A percentile compares a stretch with the other conserved stretches of the same genome.
Conservation (phyloP, 164 flowering plant genomes). For the Macadamia integrifolia region DNA sequence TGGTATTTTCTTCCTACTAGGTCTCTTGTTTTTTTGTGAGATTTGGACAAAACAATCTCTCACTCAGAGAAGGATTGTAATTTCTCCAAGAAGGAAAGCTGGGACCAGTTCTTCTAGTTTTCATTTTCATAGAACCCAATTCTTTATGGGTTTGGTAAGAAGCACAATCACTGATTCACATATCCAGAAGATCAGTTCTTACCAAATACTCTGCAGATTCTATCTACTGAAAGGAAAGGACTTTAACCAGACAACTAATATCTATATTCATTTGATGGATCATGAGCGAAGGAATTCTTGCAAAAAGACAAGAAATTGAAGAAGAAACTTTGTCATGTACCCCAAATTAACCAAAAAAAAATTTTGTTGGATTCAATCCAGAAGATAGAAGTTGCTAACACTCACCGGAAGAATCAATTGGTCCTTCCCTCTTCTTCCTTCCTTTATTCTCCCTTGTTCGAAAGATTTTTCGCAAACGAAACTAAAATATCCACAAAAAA, state of each 20-base stretch:
- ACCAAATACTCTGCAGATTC: too few species aligned
- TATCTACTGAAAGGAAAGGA: too few species aligned
- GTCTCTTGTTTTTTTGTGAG: background rate
- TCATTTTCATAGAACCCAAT: background rate
- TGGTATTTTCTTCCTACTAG: background rate
- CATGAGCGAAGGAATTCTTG: too few species aligned
- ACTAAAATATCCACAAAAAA: conserved; percentile 9
- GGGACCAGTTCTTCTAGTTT: conserved; percentile 13
- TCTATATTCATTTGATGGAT: too few species aligned
- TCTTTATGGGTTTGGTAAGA: background rate
- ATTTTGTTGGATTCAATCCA: background rate
- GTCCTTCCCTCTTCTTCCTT: conserved; percentile 6
- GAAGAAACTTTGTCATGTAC: background rate
- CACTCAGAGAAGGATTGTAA: background rate
- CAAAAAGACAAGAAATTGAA: too few species aligned
- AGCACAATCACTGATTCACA: background rate
- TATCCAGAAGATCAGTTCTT: too few species aligned
- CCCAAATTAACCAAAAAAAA: background rate
- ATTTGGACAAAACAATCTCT: background rate
- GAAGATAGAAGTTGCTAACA: background rate
- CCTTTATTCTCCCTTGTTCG: conserved; percentile 11
- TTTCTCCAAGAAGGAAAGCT: background rate
- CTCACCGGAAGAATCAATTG: conserved; percentile 16
- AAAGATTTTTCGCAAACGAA: conserved; percentile 19
- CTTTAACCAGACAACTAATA: too few species aligned